Percentiles rank a stretch among this genome's conserved stretches.
Conservation (phyloP, 1,284 basidiomycete genomes). For the Papiliotrema flavescens region DNA sequence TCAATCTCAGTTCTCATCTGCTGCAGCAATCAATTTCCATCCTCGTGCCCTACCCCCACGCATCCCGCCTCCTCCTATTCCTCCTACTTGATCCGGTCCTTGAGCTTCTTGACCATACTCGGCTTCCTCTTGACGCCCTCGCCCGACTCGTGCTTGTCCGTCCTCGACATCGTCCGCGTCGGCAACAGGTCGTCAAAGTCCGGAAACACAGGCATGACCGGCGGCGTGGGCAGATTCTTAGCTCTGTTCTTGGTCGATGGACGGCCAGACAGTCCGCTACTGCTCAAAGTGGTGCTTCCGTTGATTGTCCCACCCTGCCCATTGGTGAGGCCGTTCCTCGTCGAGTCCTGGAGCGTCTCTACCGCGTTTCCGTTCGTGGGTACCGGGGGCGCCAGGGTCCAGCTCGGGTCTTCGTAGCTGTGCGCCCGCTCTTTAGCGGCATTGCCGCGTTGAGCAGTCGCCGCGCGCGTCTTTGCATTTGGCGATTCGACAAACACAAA, state of each 20-base stretch:
- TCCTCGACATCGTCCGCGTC: constrained; percentile 13
- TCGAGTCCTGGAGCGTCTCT: neutral
- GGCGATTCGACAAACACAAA: constrained; percentile 34
- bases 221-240: constrained; percentile 38
- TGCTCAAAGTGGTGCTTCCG: neutral
- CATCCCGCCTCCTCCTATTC: neutral
- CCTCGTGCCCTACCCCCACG: neutral
- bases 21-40: too few species aligned
- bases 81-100: constrained; percentile 33
- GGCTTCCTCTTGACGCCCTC: constrained; percentile 42
- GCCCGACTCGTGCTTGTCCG: constrained; percentile 6
- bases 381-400: neutral
- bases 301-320: neutral
- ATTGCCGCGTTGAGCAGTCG: constrained; percentile 16
- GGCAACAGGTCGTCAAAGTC: constrained; percentile 39
- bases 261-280: neutral
- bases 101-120: constrained; percentile 46
- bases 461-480: constrained; percentile 25
- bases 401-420: neutral
- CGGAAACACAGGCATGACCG: constrained; percentile 47
- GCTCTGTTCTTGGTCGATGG: constrained; percentile 13
- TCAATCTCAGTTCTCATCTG: too few species aligned
- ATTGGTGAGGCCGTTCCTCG: neutral
- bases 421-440: neutral
- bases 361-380: neutral